Evolutionary conservation across 176 grass and related monocot species (phyloP), one percentile per base, ranked within the genome.

Genomic region (Musa acuminata): DNA sequence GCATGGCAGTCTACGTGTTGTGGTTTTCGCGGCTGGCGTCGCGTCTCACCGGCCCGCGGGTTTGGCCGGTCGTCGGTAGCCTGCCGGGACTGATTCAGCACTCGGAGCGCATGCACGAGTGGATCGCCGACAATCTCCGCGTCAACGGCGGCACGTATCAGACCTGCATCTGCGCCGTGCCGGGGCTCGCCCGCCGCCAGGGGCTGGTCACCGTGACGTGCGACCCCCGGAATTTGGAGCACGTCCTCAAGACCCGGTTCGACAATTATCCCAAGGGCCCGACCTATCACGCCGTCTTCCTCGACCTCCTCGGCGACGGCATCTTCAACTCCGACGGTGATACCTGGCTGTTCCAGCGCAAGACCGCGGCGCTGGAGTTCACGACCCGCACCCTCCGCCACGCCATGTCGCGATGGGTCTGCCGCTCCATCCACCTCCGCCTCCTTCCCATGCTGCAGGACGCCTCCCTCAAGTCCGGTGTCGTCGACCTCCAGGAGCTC

Each of bases 311-410:
- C 29, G 89, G 93, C 54, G 87, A 90, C 66, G 93, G 89, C 79
- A 96, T 96, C 87, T 96, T 96, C 89, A 96, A 96, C 93, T 92
- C 93, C 19, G 93, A 96, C 78, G 87, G 93, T 0, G 93, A 96
- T 2, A 92, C 87, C 5, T 96, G 93, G 93, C 81, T 92, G 3
- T 82, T 88, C 75, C 89, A 96, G 85, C 89, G 89, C 22, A 96
- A 96, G 86, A 96, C 93, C 9, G 89, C 93, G 0, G 89, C 89
- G 35, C 93, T 96, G n/a, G 93, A 92, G 89, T 92, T 92, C 82
- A 96, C 93, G 48, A 96, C 93, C 0, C 89, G 93, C 69, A 96
- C 89, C 0, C 86, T 96, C 9, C 93, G 93, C 54, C 73, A 82
- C 50, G 93, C 93, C 85, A 96, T 96, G 93, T 92, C 87, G 1